These are phyloP conservation scores for Phytopythium oedochilum DNA, from an alignment of 352 stramenopile species.

Conservation along the genomic window DNA sequence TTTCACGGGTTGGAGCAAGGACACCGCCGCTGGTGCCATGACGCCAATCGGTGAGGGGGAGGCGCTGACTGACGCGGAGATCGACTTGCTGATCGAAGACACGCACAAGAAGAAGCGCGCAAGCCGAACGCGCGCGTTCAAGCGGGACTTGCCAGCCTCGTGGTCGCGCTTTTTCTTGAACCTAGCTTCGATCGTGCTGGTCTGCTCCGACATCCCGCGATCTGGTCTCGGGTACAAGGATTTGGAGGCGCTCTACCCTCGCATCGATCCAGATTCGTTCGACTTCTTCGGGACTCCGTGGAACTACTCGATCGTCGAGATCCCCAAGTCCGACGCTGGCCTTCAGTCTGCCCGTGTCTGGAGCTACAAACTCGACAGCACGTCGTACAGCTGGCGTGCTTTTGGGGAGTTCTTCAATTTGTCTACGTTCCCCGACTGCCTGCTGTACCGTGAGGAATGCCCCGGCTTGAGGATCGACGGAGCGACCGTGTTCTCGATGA, in stretches of 20 bases:
- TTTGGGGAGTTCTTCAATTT: slow-evolving; percentile 17
- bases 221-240: slow-evolving; percentile 18
- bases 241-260: slow-evolving; percentile 11
- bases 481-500: slow-evolving; percentile 23
- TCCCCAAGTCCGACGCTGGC: slow-evolving; percentile 9
- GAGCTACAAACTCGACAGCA: slow-evolving; percentile 38
- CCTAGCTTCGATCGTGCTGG: slow-evolving; percentile 21
- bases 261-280: slow-evolving; percentile 23
- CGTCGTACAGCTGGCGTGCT: slow-evolving; percentile 20
- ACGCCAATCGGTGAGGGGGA: not conserved
- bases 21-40: no score
- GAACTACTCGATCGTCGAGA: slow-evolving; percentile 25
- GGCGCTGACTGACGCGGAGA: not conserved
- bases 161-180: slow-evolving; percentile 16
- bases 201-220: slow-evolving; percentile 29
- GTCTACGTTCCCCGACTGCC: slow-evolving; percentile 17
- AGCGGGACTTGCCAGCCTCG: slow-evolving; percentile 21
- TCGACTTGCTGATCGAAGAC: slow-evolving; percentile 13
- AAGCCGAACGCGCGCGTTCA: slow-evolving; percentile 15
- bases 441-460: slow-evolving; percentile 19
- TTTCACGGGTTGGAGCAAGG: no score
- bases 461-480: slow-evolving; percentile 8
- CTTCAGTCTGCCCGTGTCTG: slow-evolving; percentile 13
- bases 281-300: slow-evolving; percentile 22
- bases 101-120: slow-evolving; percentile 13